Base-by-base conservation (phyloP, 768 basidiomycete genomes). In the Amanita brunnescens region DNA sequence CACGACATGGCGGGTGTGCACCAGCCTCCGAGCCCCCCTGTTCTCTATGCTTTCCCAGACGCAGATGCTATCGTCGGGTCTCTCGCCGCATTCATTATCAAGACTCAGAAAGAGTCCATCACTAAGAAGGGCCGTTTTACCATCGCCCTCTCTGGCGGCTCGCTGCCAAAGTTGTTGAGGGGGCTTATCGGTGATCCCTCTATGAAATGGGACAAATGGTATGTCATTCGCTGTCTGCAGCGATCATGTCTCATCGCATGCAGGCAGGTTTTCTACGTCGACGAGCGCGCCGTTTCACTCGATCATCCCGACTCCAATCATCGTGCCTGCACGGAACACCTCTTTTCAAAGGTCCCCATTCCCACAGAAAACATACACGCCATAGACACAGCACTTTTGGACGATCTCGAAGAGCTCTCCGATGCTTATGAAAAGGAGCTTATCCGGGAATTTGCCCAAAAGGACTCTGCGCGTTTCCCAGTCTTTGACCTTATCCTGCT, bases 221-320 rank as follows among this genome's bases (percentile, higher is more conserved):
- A 58, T 53, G 76, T 71, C 33, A 32, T 39, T 14, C 30, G 1
- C 20, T 37, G 16, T 30, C 13, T 29, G 13, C 30, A 37, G 6
- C 6, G 13, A 24, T 13, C 1, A 0, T 16, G 14, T 10, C 37
- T 30, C 18, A 23, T 46, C 16, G 9, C 32, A 4, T 33, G 6
- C 64, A 98, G 95, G 96, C 93, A 97, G 57, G 83, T 98, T 61
- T 99, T 87, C 71, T 99, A 96, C 62, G 91, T 85, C 26, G 96
- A 99, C 67, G 96, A 99, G 70, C 88, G 96, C 49, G 81, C 83
- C 55, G 96, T 99, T 20, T 91, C 92, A 6, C 82, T 96, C 63
- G 85, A 96, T 72, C 76, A 95, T 68, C 75, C 81, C 32, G 95
- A 98, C 64, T 96, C 93, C 24, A 99, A 98, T 67, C 91, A 96